Evolutionary conservation across 2,329 filamentous ascomycete species (phyloP).

Genomic region (Phaeophleospora eucalypticola): DNA sequence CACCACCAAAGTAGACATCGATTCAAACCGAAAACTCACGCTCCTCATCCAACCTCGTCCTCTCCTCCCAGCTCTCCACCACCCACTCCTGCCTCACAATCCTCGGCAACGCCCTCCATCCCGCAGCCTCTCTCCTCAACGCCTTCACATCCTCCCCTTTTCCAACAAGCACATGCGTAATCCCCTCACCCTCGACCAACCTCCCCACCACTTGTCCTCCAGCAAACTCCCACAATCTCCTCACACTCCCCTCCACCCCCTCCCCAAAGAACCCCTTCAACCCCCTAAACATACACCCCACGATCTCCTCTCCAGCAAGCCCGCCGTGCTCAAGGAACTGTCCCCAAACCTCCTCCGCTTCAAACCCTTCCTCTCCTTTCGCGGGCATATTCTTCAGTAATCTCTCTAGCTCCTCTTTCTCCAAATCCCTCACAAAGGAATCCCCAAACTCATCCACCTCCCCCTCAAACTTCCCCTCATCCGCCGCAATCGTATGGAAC

Average conservation of each 20-base stretch:
- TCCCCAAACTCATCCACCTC: slow-evolving; percentile 77
- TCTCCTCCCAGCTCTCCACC: slow-evolving; percentile 72
- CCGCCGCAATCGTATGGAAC: slow-evolving; percentile 61
- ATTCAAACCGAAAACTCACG: slow-evolving; percentile 1
- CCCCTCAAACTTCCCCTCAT: slow-evolving; percentile 51
- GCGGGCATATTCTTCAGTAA: slow-evolving; percentile 51
- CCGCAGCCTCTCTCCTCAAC: slow-evolving; percentile 15
- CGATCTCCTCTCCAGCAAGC: slow-evolving; percentile 44
- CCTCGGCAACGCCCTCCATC: slow-evolving; percentile 54
- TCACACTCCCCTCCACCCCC: slow-evolving; percentile 10
- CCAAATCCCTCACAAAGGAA: slow-evolving; percentile 71
- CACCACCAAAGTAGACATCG: neutral
- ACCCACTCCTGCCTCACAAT: slow-evolving; percentile 71
- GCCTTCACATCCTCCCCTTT: slow-evolving; percentile 38
- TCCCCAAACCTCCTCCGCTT: slow-evolving; percentile 51
- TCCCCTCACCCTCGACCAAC: slow-evolving; percentile 46
- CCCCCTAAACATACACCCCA: slow-evolving; percentile 44
- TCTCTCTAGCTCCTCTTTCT: slow-evolving; percentile 57
- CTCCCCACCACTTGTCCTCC: slow-evolving; percentile 58
- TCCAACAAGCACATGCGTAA: slow-evolving; percentile 69
- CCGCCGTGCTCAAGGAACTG: slow-evolving; percentile 53
- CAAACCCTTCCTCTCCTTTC: slow-evolving; percentile 43
- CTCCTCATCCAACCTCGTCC: slow-evolving; percentile 77
- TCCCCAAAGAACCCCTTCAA: slow-evolving; percentile 42
- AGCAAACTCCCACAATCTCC: slow-evolving; percentile 56